These are phyloP conservation scores for Collybiopsis luxurians DNA, from an alignment of 768 basidiomycete species.

Conservation along the genomic window DNA sequence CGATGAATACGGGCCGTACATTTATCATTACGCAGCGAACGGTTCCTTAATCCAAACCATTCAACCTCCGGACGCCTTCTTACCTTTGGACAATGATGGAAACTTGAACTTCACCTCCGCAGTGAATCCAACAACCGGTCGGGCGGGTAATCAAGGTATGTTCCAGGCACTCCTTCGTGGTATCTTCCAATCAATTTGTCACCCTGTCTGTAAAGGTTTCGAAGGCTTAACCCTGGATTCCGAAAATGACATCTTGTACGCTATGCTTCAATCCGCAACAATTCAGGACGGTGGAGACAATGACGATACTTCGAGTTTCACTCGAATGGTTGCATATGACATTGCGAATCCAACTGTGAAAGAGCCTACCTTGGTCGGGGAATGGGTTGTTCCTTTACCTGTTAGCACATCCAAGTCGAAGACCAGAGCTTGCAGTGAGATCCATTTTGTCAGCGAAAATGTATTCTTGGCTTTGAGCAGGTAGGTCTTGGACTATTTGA, in stretches of 20 bases:
- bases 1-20: slow-evolving; percentile 70
- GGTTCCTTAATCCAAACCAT: slow-evolving; percentile 56
- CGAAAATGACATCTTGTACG: slow-evolving; percentile 49
- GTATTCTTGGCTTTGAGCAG: slow-evolving; percentile 60
- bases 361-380: slow-evolving; percentile 43
- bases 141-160: slow-evolving; percentile 53
- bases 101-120: slow-evolving; percentile 51
- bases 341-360: slow-evolving; percentile 29
- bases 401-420: slow-evolving; percentile 46
- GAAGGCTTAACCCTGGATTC: slow-evolving; percentile 56
- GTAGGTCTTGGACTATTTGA: too few species aligned
- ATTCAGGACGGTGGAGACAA: slow-evolving; percentile 60
- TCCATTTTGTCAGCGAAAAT: slow-evolving; percentile 49
- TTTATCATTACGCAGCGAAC: slow-evolving; percentile 47
- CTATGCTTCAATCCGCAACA: slow-evolving; percentile 59
- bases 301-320: slow-evolving; percentile 46
- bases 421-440: slow-evolving; percentile 51
- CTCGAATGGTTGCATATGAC: slow-evolving; percentile 57
- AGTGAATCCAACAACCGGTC: slow-evolving; percentile 47
- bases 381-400: slow-evolving; percentile 61
- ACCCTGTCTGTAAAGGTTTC: slow-evolving; percentile 37
- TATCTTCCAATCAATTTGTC: background rate
- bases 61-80: slow-evolving; percentile 53
- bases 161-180: background rate
- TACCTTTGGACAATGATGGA: slow-evolving; percentile 44